Percentiles rank a stretch among this genome's conserved stretches.
Evolutionary conservation across 2,329 filamentous ascomycete species (phyloP).

Genomic region (Pezicula neosporulosa): DNA sequence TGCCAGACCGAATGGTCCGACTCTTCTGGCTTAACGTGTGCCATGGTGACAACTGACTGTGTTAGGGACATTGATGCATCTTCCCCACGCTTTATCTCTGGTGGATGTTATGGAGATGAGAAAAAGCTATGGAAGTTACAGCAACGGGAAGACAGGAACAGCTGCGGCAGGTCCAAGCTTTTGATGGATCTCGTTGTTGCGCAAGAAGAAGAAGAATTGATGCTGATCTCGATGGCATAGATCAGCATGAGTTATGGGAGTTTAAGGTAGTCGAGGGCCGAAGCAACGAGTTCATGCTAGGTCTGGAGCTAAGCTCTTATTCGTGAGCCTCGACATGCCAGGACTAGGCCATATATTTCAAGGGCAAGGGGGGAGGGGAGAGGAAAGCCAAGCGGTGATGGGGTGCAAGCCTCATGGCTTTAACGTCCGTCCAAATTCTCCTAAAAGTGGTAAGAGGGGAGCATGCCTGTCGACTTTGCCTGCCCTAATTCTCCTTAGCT

Average conservation of each 20-base stretch:
- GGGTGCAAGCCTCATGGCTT: conserved; percentile 24
- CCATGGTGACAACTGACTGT: conserved; percentile 26
- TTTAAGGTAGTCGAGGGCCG: conserved; percentile 22
- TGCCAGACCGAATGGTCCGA: conserved; percentile 27
- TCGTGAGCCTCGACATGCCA: conserved; percentile 18
- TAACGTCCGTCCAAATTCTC: conserved; percentile 23
- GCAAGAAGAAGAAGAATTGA: conserved; percentile 12
- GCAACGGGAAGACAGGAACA: background rate
- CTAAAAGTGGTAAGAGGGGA: conserved; percentile 12
- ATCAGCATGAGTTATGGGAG: conserved; percentile 18
- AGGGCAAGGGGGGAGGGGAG: conserved; percentile 12
- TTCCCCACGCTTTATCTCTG: conserved; percentile 9
- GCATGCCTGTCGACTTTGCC: conserved; percentile 1
- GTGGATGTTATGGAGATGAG: conserved; percentile 9
- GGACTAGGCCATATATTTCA: conserved; percentile 8
- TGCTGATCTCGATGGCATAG: conserved; percentile 17
- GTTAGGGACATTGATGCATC: conserved; percentile 28
- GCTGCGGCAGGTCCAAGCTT: background rate
- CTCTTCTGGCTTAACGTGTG: conserved; percentile 29
- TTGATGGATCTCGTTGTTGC: conserved; percentile 3
- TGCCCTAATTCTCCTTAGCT: conserved; percentile 10
- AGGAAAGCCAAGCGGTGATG: conserved; percentile 18
- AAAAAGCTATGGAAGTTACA: background rate
- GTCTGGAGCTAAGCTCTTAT: conserved; percentile 24
- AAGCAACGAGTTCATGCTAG: conserved; percentile 24